A percentile compares a stretch with the other conserved stretches of the same genome.
Conservation (phyloP, 768 basidiomycete species). For the Fibroporia radiculosa region DNA sequence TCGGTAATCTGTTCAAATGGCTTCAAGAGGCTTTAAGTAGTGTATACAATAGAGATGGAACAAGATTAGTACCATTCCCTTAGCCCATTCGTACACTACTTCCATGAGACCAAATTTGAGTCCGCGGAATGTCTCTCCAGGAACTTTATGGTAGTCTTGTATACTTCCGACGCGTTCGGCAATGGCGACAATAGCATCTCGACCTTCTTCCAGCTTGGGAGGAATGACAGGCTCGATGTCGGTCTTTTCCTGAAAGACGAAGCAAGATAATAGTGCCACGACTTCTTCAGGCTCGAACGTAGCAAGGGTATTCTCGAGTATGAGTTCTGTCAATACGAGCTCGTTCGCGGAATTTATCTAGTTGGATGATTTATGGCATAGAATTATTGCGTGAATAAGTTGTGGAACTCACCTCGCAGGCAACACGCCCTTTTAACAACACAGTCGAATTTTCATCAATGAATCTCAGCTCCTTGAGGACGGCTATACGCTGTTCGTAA, state of each 20-base stretch:
- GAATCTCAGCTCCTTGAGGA: constrained; percentile 86
- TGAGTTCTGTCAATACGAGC: constrained; percentile 91
- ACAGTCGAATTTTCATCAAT: constrained; percentile 96
- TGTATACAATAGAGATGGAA: neutral
- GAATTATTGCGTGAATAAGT: neutral
- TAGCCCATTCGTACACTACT: constrained; percentile 99
- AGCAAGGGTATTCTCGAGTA: constrained; percentile 91
- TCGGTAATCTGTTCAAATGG: constrained; percentile 92
- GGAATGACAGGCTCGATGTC: constrained; percentile 81
- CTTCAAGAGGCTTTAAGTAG: constrained; percentile 30
- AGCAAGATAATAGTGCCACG: constrained; percentile 90
- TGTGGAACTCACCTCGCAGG: constrained; percentile 70
- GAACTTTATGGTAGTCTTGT: constrained; percentile 77
- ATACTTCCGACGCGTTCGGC: constrained; percentile 70
- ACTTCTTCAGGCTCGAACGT: constrained; percentile 92
- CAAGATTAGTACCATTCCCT: constrained; percentile 77
- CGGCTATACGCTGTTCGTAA: constrained; percentile 89
- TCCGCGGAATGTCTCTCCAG: constrained; percentile 68
- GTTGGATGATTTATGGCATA: neutral
- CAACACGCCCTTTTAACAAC: constrained; percentile 91
- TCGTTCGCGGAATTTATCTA: constrained; percentile 99
- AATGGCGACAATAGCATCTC: constrained; percentile 70
- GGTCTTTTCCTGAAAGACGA: constrained; percentile 98
- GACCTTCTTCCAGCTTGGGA: constrained; percentile 70
- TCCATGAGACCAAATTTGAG: constrained; percentile 91